Conservation (phyloP, 2,329 filamentous ascomycete genomes). For the Fonsecaea pedrosoi region DNA sequence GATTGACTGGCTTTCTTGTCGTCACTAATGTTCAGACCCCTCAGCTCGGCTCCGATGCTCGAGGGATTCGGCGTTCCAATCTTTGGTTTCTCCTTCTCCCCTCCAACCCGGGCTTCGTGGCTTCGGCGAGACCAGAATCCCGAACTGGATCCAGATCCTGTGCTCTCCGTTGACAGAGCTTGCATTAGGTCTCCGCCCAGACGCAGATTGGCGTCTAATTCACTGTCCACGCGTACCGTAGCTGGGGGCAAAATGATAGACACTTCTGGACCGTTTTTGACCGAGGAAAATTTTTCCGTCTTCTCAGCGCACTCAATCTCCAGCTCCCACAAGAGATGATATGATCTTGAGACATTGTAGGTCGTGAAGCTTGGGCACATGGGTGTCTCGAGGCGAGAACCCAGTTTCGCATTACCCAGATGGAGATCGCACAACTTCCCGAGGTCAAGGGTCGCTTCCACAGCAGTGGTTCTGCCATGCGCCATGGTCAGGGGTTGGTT, state of each 20-base stretch:
- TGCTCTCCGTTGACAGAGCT: conserved; percentile 14
- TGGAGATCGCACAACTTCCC: conserved; percentile 25
- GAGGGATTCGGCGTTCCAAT: conserved; percentile 7
- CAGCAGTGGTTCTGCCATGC: conserved; percentile 2
- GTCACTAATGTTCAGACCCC: not conserved
- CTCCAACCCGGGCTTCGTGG: conserved; percentile 4
- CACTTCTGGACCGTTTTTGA: conserved; percentile 20
- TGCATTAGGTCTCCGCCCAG: conserved; percentile 6
- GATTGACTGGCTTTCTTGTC: conserved; percentile 10
- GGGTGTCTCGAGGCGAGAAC: conserved; percentile 32
- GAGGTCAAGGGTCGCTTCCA: conserved; percentile 25
- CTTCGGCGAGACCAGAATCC: conserved; percentile 22
- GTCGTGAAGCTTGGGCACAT: conserved; percentile 35
- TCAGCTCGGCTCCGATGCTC: not conserved
- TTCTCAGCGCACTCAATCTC: conserved; percentile 37
- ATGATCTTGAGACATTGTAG: conserved; percentile 36
- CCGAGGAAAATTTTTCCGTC: conserved; percentile 25
- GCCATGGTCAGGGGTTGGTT: conserved; percentile 17
- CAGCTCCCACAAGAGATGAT: conserved; percentile 34
- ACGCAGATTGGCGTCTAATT: conserved; percentile 1
- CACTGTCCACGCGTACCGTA: conserved; percentile 13
- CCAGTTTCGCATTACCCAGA: conserved; percentile 33
- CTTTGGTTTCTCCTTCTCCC: conserved; percentile 25
- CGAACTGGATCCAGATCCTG: conserved; percentile 19
- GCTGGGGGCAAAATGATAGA: conserved; percentile 26